phyloP scores from a whole-genome alignment of 2,329 filamentous ascomycete species.

The Cryphonectria naterciae region DNA sequence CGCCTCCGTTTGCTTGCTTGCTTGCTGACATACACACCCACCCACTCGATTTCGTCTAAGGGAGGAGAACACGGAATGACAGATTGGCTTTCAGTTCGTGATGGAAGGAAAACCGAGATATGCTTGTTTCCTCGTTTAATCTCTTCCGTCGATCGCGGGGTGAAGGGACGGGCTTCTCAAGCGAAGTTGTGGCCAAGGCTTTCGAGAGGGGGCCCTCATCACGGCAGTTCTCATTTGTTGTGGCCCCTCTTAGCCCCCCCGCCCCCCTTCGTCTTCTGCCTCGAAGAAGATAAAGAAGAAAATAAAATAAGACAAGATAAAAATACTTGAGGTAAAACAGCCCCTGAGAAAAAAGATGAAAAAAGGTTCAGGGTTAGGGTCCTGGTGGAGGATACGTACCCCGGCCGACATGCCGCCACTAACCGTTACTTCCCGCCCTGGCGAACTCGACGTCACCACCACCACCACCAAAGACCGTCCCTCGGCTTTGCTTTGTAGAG shows the following conservation, averaged over 20 bases:
- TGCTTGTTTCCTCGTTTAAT: slow-evolving; percentile 1
- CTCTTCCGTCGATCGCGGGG: neutral
- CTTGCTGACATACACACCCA: neutral
- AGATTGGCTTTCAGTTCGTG: neutral
- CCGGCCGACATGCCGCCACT: neutral
- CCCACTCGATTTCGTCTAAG: neutral
- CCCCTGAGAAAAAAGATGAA: neutral
- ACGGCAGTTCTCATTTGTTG: neutral
- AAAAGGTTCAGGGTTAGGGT: neutral
- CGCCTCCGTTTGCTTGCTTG: no score
- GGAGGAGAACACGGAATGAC: neutral
- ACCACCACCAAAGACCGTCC: neutral
- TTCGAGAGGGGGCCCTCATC: neutral
- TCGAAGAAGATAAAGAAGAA: neutral
- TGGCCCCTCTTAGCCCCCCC: neutral
- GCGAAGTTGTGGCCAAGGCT: slow-evolving; percentile 1
- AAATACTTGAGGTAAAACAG: neutral
- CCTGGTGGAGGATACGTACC: neutral
- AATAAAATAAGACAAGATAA: neutral
- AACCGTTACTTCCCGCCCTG: neutral
- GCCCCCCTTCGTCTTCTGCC: neutral
- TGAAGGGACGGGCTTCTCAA: neutral
- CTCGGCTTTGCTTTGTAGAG: neutral
- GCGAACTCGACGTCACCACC: slow-evolving; percentile 1
- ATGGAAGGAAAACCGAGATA: neutral